These are phyloP conservation scores for Sphagnum tenellum DNA, from an alignment of 225 moss, liverwort and hornwort species.

Conservation along the genomic window DNA sequence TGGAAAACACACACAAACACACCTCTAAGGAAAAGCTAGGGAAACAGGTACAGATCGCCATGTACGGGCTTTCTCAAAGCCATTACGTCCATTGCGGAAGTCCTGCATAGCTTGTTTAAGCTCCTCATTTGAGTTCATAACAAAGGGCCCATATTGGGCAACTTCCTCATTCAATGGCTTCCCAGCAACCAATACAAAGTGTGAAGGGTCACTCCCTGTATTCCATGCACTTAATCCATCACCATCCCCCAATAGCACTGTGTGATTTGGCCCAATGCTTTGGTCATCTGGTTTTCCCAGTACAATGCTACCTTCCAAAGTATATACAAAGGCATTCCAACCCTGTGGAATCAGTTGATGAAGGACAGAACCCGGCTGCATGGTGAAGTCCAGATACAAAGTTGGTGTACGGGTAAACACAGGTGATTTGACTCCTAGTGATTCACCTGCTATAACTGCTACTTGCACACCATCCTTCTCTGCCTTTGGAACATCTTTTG, in stretches of 20 bases:
- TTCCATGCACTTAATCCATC: slow-evolving; percentile 77
- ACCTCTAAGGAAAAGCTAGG: slow-evolving; percentile 5
- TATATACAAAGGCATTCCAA: slow-evolving; percentile 79
- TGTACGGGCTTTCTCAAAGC: slow-evolving; percentile 54
- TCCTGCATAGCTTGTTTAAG: slow-evolving; percentile 56
- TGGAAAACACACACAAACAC: too few relatives aligned
- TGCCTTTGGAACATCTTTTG: slow-evolving; percentile 50
- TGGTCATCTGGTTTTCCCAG: slow-evolving; percentile 35
- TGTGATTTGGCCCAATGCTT: slow-evolving; percentile 43
- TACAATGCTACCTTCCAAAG: slow-evolving; percentile 43
- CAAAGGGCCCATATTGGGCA: slow-evolving; percentile 76
- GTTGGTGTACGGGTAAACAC: slow-evolving; percentile 88
- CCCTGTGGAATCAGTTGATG: slow-evolving; percentile 66
- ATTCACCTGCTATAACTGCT: slow-evolving; percentile 80
- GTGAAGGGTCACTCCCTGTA: slow-evolving; percentile 29
- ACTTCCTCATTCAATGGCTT: slow-evolving; percentile 74
- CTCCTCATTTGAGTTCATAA: slow-evolving; percentile 72
- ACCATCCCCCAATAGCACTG: slow-evolving; percentile 53
- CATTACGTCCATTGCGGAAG: slow-evolving; percentile 48
- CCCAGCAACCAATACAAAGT: slow-evolving; percentile 71
- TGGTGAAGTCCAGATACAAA: slow-evolving; percentile 71
- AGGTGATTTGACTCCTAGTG: slow-evolving; percentile 56
- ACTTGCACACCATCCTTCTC: slow-evolving; percentile 64
- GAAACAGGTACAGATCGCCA: slow-evolving; percentile 52
- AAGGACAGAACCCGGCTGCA: slow-evolving; percentile 56